Evolutionary conservation across 371 early-diverging fungal genomes (phyloP).

Genomic region (Mycotypha africana): DNA sequence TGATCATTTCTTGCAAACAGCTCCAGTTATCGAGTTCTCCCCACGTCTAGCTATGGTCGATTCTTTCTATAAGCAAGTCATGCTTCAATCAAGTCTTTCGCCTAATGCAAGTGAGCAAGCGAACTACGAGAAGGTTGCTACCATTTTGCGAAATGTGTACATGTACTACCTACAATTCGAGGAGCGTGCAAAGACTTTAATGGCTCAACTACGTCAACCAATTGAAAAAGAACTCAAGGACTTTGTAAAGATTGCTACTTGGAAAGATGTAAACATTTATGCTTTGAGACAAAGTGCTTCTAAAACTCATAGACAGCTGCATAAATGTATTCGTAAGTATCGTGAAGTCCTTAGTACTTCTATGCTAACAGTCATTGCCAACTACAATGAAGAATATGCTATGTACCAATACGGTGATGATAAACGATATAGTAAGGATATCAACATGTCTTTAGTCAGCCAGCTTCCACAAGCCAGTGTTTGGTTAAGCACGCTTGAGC

Average conservation of each 20-base stretch:
- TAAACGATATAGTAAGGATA: constrained; percentile 33
- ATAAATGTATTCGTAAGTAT: constrained; percentile 88
- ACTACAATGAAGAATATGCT: constrained; percentile 51
- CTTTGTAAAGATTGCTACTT: constrained; percentile 91
- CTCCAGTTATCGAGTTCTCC: constrained; percentile 79
- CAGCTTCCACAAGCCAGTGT: constrained; percentile 27
- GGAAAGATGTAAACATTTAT: constrained; percentile 96
- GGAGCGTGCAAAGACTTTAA: constrained; percentile 43
- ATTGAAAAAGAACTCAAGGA: constrained; percentile 88
- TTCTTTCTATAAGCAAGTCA: constrained; percentile 64
- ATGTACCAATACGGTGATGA: constrained; percentile 51
- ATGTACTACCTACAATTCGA: constrained; percentile 80
- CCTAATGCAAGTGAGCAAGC: constrained; percentile 14
- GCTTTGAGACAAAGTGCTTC: constrained; percentile 87
- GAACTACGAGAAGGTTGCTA: constrained; percentile 23
- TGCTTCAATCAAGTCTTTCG: constrained; percentile 30
- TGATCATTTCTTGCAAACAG: constrained; percentile 79
- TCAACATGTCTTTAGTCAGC: constrained; percentile 23
- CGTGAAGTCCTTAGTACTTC: constrained; percentile 70
- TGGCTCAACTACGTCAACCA: constrained; percentile 62
- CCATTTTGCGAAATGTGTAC: constrained; percentile 53
- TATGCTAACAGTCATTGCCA: constrained; percentile 68
- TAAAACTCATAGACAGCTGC: constrained; percentile 85
- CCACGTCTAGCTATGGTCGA: constrained; percentile 73
- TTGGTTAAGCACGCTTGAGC: constrained; percentile 21